Base-by-base conservation (phyloP, 108 stramenopile species). In the Cyclostephanos tholiformis region DNA sequence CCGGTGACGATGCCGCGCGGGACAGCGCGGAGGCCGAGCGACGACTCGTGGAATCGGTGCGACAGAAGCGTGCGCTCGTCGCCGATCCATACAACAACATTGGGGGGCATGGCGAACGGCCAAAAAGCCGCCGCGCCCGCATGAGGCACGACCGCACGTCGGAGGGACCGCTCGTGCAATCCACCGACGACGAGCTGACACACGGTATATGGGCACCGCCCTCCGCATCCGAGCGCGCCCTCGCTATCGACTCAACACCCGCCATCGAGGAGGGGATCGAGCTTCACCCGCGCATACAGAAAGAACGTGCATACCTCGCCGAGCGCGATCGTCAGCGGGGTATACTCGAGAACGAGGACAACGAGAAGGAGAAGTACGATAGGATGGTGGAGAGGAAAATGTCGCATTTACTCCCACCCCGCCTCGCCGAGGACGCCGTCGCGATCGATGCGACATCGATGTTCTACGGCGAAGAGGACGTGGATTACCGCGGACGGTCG, bases 401-500 rank as follows among this genome's bases (percentile, higher is more conserved):
- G 91, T 83, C 93, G 13, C 96, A 97, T 72, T 80, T 98, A 46
- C 76, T 98, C n/a, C 97, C 97, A 5, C 96, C 96, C 32, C 87
- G 94, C 46, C 82, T 93, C 62, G 82, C 89, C 57, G 90, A 91
- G 19, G 88, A 94, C 56, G 79, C 88, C 30, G 50, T 60, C 38
- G 88, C 89, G 48, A 65, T 87, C 7, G 89, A 91, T 63, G 66
- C 89, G 0, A 65, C 83, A n/a, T 87, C 92, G 16, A 87, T 58
- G 7, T 99, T 99, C 84, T 98, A 98, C 84, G 97, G 92, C 12
- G 49, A 81, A 6, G 82, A 87, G 61, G 86, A 95, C 82, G 67
- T 66, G 35, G 97, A 99, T 80, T 99, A 98, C 87, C 93, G 97
- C 69, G 98, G 98, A 30, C 80, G 87, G 48, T 88, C 89, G 29